A percentile compares a stretch with the other conserved stretches of the same genome.
Conservation (phyloP, 768 basidiomycete species). For the Rhizopogon roseolus region DNA sequence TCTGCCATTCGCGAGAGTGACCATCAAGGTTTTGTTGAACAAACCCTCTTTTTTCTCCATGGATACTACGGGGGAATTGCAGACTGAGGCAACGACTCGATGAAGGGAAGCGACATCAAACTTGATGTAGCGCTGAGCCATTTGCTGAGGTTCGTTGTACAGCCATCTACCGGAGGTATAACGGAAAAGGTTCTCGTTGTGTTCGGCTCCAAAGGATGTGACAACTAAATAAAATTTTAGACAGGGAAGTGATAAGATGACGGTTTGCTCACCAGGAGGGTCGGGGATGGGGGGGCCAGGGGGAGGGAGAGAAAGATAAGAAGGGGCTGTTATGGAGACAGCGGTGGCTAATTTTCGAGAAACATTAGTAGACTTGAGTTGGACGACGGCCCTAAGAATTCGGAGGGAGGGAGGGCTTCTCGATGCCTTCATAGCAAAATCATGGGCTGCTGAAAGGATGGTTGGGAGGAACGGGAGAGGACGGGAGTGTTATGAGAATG, state of each 20-base stretch:
- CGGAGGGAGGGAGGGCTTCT: neutral
- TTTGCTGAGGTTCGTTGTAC: conserved; percentile 21
- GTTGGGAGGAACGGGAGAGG: no score
- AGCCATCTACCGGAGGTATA: conserved; percentile 20
- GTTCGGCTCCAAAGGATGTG: neutral
- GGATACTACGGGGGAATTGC: conserved; percentile 9
- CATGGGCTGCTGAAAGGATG: neutral
- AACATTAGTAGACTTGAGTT: neutral
- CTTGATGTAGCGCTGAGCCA: conserved; percentile 8
- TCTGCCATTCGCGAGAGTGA: conserved; percentile 6
- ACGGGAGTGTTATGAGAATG: no score
- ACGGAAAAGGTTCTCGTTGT: conserved; percentile 7
- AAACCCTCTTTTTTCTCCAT: conserved; percentile 13
- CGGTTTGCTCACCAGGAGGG: neutral
- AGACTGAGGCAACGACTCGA: conserved; percentile 8
- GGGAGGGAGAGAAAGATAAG: conserved; percentile 8
- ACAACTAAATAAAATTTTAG: neutral
- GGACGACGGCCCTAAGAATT: conserved; percentile 2
- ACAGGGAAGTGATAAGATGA: neutral
- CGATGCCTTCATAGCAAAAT: conserved; percentile 7
- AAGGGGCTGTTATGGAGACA: conserved; percentile 7
- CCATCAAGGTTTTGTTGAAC: conserved; percentile 11
- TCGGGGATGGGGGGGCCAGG: conserved; percentile 1
- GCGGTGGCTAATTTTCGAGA: conserved; percentile 6
- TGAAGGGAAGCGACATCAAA: conserved; percentile 16